phyloP scores from a whole-genome alignment of 1,139 yeast genomes.

The Suhomyces chickasaworum region DNA sequence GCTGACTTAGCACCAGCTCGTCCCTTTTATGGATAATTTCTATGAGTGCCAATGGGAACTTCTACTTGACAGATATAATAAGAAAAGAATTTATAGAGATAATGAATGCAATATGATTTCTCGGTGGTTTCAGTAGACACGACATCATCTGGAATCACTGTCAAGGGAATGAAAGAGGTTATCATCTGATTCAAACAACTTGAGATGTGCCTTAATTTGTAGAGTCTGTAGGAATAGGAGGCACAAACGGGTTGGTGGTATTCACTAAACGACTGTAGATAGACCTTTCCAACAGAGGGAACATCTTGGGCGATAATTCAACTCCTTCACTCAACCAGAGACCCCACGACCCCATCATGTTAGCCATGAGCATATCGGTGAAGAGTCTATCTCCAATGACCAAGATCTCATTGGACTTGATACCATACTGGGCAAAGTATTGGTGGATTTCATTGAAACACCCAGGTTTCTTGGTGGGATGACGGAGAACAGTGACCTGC shows the following conservation, averaged over 20 bases:
- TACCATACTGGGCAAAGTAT: constrained; percentile 52
- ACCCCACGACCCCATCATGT: constrained; percentile 85
- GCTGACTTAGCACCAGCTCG: no score
- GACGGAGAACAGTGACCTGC: constrained; percentile 79
- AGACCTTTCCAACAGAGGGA: constrained; percentile 55
- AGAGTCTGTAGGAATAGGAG: neutral
- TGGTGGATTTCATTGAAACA: constrained; percentile 71
- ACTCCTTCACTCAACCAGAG: constrained; percentile 87
- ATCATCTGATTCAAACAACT: neutral
- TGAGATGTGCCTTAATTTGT: neutral
- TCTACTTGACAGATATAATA: no score
- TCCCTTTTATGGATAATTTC: no score
- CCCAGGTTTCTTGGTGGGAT: constrained; percentile 85
- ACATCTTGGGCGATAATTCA: constrained; percentile 48
- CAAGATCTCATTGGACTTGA: constrained; percentile 67
- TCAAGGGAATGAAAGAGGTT: no score
- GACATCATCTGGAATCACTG: no score
- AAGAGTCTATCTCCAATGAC: constrained; percentile 88
- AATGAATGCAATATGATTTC: no score
- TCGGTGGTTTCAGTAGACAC: no score
- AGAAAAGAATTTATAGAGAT: no score
- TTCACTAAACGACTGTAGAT: neutral
- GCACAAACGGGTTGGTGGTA: neutral
- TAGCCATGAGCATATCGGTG: constrained; percentile 93
- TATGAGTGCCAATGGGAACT: no score